Percentiles rank a stretch among this genome's conserved stretches.
Conservation (phyloP, 495 filamentous ascomycete genomes). For the Tuber aestivum region DNA sequence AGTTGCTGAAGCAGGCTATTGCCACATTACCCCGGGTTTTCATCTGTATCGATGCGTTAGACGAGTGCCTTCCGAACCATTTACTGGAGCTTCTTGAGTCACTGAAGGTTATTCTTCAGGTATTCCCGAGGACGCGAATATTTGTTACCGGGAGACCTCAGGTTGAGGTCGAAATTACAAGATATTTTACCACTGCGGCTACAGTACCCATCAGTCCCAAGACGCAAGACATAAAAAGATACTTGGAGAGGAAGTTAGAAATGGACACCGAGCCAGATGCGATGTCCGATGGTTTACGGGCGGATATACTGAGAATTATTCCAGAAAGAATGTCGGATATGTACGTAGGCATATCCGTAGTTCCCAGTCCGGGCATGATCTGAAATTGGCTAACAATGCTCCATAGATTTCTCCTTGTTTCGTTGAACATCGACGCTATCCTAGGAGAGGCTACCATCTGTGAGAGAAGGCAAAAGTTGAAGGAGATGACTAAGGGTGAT, state of each 20-base stretch:
- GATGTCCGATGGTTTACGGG: background rate
- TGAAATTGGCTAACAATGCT: background rate
- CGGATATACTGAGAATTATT: background rate
- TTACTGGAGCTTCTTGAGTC: background rate
- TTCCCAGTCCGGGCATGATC: background rate
- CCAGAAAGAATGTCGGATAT: background rate
- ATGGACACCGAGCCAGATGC: background rate
- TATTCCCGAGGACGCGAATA: background rate
- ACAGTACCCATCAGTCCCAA: background rate
- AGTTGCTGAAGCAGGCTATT: background rate
- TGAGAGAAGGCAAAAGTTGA: background rate
- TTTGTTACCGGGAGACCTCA: background rate
- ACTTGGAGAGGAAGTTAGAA: background rate
- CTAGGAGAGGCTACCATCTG: background rate
- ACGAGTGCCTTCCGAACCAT: background rate
- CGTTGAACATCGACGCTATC: background rate
- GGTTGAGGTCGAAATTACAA: background rate
- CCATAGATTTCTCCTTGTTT: background rate
- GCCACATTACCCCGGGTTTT: background rate
- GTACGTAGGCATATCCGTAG: background rate
- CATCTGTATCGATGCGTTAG: background rate
- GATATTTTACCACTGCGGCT: background rate
- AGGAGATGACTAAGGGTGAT: background rate
- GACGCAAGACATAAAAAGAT: background rate
- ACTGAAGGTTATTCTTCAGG: background rate